Evolutionary conservation across 257 asterid species (phyloP).

Genomic region (Gentiana straminea): DNA sequence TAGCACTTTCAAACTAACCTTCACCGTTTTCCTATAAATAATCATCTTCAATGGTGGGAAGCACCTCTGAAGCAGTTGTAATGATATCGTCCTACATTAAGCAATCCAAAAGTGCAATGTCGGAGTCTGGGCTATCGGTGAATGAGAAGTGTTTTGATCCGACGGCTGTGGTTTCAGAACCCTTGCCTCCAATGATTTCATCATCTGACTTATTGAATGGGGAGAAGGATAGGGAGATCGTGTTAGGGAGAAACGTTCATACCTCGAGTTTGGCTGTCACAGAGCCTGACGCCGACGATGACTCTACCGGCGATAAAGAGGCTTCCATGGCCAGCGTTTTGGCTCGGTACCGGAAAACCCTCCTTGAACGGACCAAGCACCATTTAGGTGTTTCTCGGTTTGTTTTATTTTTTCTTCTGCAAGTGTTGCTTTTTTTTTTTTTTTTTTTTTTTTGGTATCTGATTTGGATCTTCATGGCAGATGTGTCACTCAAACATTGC

Average conservation of each 20-base stretch:
- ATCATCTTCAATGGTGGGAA: constrained; percentile 27
- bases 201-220: constrained; percentile 1
- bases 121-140: constrained; percentile 5
- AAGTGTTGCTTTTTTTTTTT: neutral
- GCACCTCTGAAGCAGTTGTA: constrained; percentile 15
- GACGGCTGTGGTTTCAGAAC: constrained; percentile 39
- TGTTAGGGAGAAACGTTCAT: constrained; percentile 77
- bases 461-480: constrained; percentile 2
- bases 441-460: constrained; percentile 2
- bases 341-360: constrained; percentile 76
- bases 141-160: constrained; percentile 35
- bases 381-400: constrained; percentile 55
- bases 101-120: constrained; percentile 18
- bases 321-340: constrained; percentile 88
- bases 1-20: too few species aligned
- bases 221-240: constrained; percentile 44
- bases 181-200: constrained; percentile 37
- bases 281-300: constrained; percentile 93
- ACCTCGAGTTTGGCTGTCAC: constrained; percentile 74
- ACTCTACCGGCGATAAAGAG: constrained; percentile 91
- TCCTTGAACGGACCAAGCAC: constrained; percentile 72
- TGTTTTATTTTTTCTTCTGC: neutral
- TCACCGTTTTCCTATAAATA: too few species aligned
- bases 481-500: neutral
- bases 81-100: constrained; percentile 23